A percentile compares a stretch with the other conserved stretches of the same genome.
Evolutionary conservation across 345 rosid species (phyloP).

Genomic region (Lumnitzera racemosa): DNA sequence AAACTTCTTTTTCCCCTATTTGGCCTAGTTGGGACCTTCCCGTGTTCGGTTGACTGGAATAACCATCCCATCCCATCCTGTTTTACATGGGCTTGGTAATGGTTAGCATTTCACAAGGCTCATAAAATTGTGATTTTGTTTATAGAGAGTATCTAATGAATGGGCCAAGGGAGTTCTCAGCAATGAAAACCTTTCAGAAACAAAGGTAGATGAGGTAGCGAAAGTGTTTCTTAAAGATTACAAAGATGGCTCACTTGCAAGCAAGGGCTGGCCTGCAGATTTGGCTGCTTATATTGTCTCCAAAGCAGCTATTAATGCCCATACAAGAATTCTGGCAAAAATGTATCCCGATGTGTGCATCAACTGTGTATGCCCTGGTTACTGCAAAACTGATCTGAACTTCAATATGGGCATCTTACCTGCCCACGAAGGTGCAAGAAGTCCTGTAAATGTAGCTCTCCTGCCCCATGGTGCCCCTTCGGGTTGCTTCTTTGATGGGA

Average conservation of each 20-base stretch:
- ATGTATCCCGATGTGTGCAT: slow-evolving; percentile 16
- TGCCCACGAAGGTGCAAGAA: slow-evolving; percentile 26
- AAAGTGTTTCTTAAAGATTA: slow-evolving; percentile 18
- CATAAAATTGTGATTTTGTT: neutral
- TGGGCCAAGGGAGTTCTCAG: slow-evolving; percentile 19
- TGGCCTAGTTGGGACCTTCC: no score
- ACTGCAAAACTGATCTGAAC: slow-evolving; percentile 24
- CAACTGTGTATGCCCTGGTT: slow-evolving; percentile 32
- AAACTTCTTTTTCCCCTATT: no score
- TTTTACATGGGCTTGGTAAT: neutral
- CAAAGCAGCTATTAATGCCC: slow-evolving; percentile 27
- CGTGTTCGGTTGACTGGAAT: no score
- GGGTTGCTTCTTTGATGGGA: slow-evolving; percentile 21
- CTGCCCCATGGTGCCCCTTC: slow-evolving; percentile 23
- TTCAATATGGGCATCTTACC: slow-evolving; percentile 14
- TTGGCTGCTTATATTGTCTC: slow-evolving; percentile 18
- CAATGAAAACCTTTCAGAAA: slow-evolving; percentile 23
- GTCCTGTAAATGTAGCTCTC: slow-evolving; percentile 22
- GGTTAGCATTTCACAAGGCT: neutral
- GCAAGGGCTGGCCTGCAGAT: slow-evolving; percentile 30
- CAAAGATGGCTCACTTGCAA: slow-evolving; percentile 16
- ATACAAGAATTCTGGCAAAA: slow-evolving; percentile 31
- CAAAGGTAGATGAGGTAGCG: slow-evolving; percentile 21
- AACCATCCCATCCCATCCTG: neutral
- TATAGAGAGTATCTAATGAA: slow-evolving; percentile 16